Conservation (phyloP, 2,329 filamentous ascomycete genomes). For the Neospermospora avenae region DNA sequence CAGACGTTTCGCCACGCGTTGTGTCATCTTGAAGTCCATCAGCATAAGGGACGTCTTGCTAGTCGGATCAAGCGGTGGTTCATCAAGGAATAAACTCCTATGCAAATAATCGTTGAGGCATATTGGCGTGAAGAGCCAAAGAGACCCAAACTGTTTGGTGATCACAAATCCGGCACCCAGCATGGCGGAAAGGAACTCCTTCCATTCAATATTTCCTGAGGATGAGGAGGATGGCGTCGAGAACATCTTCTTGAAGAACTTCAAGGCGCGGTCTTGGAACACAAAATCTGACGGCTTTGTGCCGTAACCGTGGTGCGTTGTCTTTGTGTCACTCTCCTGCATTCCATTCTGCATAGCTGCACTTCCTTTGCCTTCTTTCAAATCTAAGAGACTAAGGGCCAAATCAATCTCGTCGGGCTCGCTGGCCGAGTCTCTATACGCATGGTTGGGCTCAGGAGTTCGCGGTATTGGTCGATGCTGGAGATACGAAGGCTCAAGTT, state of each 20-base stretch:
- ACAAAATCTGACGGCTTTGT: background rate
- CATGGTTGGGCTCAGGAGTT: background rate
- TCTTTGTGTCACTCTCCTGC: background rate
- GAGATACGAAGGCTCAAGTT: background rate
- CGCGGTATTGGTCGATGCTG: background rate
- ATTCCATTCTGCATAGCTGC: background rate
- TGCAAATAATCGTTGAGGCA: background rate
- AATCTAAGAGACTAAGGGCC: background rate
- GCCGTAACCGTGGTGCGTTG: background rate
- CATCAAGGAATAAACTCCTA: background rate
- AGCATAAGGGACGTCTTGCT: background rate
- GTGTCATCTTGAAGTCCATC: background rate
- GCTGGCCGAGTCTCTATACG: background rate
- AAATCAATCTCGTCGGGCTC: background rate
- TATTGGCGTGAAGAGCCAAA: background rate
- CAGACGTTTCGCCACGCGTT: background rate
- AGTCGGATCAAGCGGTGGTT: background rate
- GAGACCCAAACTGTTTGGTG: background rate
- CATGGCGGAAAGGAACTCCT: background rate
- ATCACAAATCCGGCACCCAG: background rate
- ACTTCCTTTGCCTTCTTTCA: background rate
- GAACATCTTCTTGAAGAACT: background rate
- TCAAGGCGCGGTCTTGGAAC: background rate
- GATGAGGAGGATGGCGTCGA: background rate
- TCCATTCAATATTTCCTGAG: background rate